Evolutionary conservation across 129 eudicot genomes (phyloP).

Genomic region (Escallonia rubra): DNA sequence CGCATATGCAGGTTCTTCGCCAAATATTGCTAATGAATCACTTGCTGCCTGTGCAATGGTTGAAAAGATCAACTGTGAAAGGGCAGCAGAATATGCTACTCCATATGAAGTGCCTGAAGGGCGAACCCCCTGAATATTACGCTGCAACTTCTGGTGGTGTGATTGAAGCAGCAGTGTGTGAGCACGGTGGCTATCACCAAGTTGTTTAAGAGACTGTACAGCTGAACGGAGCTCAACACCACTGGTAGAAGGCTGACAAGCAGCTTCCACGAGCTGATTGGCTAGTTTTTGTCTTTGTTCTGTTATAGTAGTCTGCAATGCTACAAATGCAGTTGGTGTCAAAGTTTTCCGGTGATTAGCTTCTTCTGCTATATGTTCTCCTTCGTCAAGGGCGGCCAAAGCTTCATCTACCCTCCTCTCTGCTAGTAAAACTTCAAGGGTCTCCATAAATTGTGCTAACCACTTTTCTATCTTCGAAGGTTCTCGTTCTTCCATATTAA

Average conservation of each 20-base stretch:
- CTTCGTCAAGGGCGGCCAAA: slow-evolving; percentile 62
- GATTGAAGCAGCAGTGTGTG: slow-evolving; percentile 67
- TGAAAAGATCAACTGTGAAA: slow-evolving; percentile 75
- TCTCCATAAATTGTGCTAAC: slow-evolving; percentile 61
- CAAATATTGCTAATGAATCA: slow-evolving; percentile 74
- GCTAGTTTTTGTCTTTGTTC: slow-evolving; percentile 64
- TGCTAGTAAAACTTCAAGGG: slow-evolving; percentile 64
- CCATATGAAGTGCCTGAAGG: slow-evolving; percentile 55
- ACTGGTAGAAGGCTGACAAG: slow-evolving; percentile 69
- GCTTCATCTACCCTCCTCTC: slow-evolving; percentile 85
- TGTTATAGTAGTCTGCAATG: slow-evolving; percentile 49
- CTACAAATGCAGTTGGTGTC: slow-evolving; percentile 26
- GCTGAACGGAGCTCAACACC: slow-evolving; percentile 65
- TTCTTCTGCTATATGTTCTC: slow-evolving; percentile 52
- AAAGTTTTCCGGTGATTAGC: slow-evolving; percentile 23
- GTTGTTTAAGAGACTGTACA: slow-evolving; percentile 63
- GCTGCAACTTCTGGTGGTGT: slow-evolving; percentile 55
- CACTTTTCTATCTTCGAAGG: slow-evolving; percentile 59
- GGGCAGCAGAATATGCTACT: slow-evolving; percentile 60
- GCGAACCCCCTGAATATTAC: slow-evolving; percentile 38
- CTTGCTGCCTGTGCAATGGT: slow-evolving; percentile 85
- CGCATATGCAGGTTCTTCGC: slow-evolving; percentile 70
- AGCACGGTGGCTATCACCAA: slow-evolving; percentile 94
- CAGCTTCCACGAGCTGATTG: slow-evolving; percentile 73
- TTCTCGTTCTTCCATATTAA: slow-evolving; percentile 39